Evolutionary conservation across 345 rosid genomes (phyloP).

Genomic region (Camelina neglecta): DNA sequence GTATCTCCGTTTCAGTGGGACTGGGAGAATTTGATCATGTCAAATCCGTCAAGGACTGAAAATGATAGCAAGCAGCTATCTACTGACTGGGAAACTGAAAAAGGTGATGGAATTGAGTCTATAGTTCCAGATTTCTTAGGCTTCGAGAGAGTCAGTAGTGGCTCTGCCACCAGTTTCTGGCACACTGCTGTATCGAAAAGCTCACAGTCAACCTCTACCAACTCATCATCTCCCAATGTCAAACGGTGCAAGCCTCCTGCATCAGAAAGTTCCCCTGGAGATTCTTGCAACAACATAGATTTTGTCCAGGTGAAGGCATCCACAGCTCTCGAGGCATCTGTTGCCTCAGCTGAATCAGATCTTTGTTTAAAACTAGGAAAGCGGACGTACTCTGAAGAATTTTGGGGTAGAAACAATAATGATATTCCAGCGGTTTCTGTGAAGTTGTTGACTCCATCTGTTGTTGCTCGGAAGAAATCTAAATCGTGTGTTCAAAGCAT

Average conservation of each 20-base stretch:
- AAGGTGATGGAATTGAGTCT: constrained; percentile 62
- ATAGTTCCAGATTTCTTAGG: constrained; percentile 59
- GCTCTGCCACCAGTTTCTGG: constrained; percentile 67
- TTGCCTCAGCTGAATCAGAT: constrained; percentile 39
- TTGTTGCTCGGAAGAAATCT: constrained; percentile 63
- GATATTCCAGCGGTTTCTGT: constrained; percentile 51
- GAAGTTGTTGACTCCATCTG: constrained; percentile 47
- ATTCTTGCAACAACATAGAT: constrained; percentile 41
- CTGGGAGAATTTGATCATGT: constrained; percentile 72
- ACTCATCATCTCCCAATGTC: constrained; percentile 33
- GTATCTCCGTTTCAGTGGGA: constrained; percentile 71
- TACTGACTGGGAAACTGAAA: constrained; percentile 62
- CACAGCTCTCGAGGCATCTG: constrained; percentile 23
- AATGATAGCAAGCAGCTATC: constrained; percentile 51
- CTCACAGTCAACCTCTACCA: constrained; percentile 35
- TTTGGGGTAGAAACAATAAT: constrained; percentile 54
- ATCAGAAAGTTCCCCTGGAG: constrained; percentile 40
- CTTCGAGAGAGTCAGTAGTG: constrained; percentile 55
- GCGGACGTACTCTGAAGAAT: constrained; percentile 66
- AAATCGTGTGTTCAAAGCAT: constrained; percentile 57
- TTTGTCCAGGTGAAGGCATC: constrained; percentile 34
- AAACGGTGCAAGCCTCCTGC: constrained; percentile 24
- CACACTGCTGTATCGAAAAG: constrained; percentile 57
- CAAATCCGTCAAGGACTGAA: constrained; percentile 55
- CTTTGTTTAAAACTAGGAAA: constrained; percentile 46